These are phyloP conservation scores for Zasmidium cellare DNA, from an alignment of 2,329 filamentous ascomycete species.

Conservation along the genomic window DNA sequence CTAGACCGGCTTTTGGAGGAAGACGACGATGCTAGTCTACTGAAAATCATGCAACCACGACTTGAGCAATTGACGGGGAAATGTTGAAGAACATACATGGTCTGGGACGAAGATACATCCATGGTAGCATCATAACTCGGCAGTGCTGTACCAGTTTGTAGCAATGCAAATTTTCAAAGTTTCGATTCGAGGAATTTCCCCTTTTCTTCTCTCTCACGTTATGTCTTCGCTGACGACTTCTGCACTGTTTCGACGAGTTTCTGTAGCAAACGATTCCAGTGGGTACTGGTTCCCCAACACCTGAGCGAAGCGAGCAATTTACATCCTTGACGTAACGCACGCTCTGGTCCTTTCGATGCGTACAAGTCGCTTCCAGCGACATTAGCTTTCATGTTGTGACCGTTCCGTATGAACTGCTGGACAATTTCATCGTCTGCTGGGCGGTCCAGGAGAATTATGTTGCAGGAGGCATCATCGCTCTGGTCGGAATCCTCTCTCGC, in stretches of 20 bases:
- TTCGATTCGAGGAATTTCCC: too few relatives aligned
- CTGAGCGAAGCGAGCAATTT: constrained; percentile 33
- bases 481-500: constrained; percentile 7
- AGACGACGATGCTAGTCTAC: neutral
- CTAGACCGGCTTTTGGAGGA: neutral
- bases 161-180: too few relatives aligned
- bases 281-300: constrained; percentile 19
- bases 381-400: constrained; percentile 51
- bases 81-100: too few relatives aligned
- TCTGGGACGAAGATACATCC: too few relatives aligned
- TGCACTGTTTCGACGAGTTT: neutral
- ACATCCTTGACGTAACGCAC: constrained; percentile 41
- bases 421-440: constrained; percentile 60
- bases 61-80: too few relatives aligned
- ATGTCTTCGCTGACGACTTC: neutral
- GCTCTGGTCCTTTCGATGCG: constrained; percentile 36
- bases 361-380: constrained; percentile 55
- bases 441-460: constrained; percentile 55
- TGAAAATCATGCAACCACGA: neutral
- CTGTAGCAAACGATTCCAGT: constrained; percentile 2
- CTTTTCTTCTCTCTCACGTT: neutral
- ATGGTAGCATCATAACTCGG: too few relatives aligned
- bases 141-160: too few relatives aligned
- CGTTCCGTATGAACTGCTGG: constrained; percentile 55
- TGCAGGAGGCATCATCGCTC: constrained; percentile 15